phyloP scores from a whole-genome alignment of 176 grass and related monocot genomes.

The Eleusine coracana region DNA sequence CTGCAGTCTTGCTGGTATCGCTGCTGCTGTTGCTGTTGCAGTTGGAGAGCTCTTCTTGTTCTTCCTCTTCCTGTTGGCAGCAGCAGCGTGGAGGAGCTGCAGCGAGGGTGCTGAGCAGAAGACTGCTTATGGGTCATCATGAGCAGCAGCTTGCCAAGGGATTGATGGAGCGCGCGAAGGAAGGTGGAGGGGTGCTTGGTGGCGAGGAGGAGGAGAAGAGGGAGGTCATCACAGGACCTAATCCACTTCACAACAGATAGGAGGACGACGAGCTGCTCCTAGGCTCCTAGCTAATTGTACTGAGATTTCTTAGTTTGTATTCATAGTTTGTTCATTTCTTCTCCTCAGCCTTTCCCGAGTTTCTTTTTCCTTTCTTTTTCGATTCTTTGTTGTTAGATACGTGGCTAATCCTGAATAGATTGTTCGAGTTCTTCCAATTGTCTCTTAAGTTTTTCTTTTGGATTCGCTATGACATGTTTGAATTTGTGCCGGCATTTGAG shows the following conservation, averaged over 20 bases:
- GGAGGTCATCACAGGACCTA: constrained; percentile 46
- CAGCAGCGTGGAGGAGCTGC: not conserved
- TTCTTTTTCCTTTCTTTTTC: not conserved
- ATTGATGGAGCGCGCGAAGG: not conserved
- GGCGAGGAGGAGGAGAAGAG: constrained; percentile 33
- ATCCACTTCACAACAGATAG: constrained; percentile 53
- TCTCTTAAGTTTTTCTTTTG: not conserved
- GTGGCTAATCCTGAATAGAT: not conserved
- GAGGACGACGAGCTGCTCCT: not conserved
- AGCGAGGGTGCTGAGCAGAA: constrained; percentile 15
- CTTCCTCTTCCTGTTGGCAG: not conserved
- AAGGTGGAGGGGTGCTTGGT: not conserved
- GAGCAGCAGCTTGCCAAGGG: not conserved
- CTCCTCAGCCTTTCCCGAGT: not conserved
- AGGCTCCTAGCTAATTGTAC: not conserved
- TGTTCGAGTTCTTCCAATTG: not conserved
- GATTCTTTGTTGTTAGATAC: constrained; percentile 15
- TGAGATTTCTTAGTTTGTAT: not conserved
- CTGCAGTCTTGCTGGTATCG: not conserved
- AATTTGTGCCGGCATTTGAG: not conserved
- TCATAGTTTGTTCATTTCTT: constrained; percentile 19
- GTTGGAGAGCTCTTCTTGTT: not conserved
- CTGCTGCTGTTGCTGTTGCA: constrained; percentile 19
- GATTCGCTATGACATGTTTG: not conserved
- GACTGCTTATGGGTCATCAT: not conserved